Evolutionary conservation across 208 protist genomes (phyloP).

Genomic region (Crithidia mellificae): DNA sequence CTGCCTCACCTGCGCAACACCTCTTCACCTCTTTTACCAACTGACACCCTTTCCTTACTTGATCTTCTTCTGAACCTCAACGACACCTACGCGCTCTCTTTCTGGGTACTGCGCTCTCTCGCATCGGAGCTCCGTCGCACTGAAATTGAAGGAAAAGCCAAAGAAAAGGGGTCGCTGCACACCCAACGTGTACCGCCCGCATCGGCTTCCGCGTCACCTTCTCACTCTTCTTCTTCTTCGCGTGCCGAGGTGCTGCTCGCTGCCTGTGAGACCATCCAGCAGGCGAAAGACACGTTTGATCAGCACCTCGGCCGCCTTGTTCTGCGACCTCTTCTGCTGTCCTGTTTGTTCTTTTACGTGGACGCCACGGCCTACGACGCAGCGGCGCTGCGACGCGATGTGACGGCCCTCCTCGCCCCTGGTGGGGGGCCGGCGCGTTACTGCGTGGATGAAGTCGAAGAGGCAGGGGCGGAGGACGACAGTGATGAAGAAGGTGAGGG

Average conservation of each 20-base stretch:
- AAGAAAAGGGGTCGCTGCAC: no score
- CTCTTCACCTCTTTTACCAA: no score
- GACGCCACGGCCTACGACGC: conserved; percentile 28
- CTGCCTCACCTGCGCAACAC: neutral
- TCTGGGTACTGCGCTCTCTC: conserved; percentile 21
- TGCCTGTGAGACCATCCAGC: conserved; percentile 12
- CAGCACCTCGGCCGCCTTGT: conserved; percentile 18
- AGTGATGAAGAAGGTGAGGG: neutral
- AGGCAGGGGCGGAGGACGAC: neutral
- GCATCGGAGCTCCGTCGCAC: neutral
- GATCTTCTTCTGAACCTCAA: conserved; percentile 52
- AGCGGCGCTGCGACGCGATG: conserved; percentile 18
- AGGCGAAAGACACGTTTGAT: neutral
- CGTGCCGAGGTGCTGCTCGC: neutral
- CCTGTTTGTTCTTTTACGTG: conserved; percentile 37
- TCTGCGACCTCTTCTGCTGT: conserved; percentile 29
- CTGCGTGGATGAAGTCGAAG: conserved; percentile 10
- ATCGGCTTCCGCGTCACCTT: neutral
- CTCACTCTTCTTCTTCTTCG: neutral
- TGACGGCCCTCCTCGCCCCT: conserved; percentile 30
- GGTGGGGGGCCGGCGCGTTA: conserved; percentile 1
- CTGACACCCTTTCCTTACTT: conserved; percentile 41
- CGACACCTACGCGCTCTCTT: conserved; percentile 36
- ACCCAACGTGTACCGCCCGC: no score
- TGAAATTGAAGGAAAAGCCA: neutral